Conservation (phyloP, 345 rosid species). For the Iberis pinnata region DNA sequence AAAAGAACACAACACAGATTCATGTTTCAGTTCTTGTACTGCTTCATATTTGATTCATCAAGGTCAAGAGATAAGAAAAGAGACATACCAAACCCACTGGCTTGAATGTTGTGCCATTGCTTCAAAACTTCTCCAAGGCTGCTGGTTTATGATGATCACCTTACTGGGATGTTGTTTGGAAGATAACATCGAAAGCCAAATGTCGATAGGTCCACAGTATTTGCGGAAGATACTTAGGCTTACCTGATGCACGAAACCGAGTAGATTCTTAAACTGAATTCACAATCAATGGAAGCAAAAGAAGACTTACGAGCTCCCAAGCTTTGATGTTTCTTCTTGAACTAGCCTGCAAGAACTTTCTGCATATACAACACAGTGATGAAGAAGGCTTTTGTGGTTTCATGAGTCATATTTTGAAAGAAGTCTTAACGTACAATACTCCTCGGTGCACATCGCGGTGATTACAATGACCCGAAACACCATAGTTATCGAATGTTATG, state of each 20-base stretch:
- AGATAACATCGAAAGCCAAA: conserved; percentile 50
- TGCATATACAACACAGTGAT: conserved; percentile 33
- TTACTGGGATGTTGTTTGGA: conserved; percentile 16
- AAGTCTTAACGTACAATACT: conserved; percentile 41
- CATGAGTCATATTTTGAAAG: neutral
- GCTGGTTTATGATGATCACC: conserved; percentile 34
- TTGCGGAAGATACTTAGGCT: conserved; percentile 64
- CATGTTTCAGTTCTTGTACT: conserved; percentile 8
- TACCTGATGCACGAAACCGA: conserved; percentile 32
- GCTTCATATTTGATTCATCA: conserved; percentile 5
- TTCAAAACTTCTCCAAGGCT: conserved; percentile 51
- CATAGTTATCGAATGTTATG: conserved; percentile 66
- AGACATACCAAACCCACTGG: conserved; percentile 80
- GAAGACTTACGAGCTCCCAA: conserved; percentile 67
- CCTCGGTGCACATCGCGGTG: conserved; percentile 68
- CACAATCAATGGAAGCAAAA: neutral
- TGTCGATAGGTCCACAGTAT: conserved; percentile 65
- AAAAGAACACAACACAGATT: neutral
- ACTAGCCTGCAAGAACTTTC: conserved; percentile 41
- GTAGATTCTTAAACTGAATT: neutral
- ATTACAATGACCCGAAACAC: conserved; percentile 83
- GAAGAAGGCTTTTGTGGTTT: conserved; percentile 6
- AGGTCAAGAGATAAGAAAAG: neutral
- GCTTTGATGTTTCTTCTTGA: conserved; percentile 48
- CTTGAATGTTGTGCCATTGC: conserved; percentile 82